These are phyloP conservation scores for Sarocladium kiliense DNA, from an alignment of 2,329 filamentous ascomycete genomes.

Conservation along the genomic window DNA sequence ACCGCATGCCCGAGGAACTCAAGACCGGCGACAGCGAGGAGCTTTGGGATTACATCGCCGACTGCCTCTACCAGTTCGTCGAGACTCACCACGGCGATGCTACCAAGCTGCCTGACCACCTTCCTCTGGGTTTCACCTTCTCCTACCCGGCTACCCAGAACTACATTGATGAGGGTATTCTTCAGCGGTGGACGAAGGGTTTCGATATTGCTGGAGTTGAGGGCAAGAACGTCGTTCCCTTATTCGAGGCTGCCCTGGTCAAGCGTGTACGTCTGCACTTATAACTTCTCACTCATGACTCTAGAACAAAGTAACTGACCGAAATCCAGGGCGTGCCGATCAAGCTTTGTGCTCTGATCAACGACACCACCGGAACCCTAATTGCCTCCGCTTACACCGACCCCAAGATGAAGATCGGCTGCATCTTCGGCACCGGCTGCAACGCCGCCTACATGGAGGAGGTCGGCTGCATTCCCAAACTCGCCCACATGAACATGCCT, in stretches of 20 bases:
- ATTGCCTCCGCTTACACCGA: conserved; percentile 98
- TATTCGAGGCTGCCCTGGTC: conserved; percentile 73
- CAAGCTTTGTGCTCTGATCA: conserved; percentile 88
- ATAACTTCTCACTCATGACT: no score
- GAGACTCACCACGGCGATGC: conserved; percentile 74
- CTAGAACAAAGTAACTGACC: no score
- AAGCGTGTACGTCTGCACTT: conserved; percentile 39
- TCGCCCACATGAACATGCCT: conserved; percentile 84
- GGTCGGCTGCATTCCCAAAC: conserved; percentile 85
- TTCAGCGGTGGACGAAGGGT: conserved; percentile 96
- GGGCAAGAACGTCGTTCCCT: conserved; percentile 82
- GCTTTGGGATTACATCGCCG: conserved; percentile 92
- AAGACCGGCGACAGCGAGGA: conserved; percentile 81
- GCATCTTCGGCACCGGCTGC: conserved; percentile 97
- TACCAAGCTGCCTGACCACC: conserved; percentile 49
- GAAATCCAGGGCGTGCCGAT: conserved; percentile 72
- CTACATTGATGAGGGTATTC: conserved; percentile 85
- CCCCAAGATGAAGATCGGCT: conserved; percentile 84
- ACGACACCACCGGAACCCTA: conserved; percentile 94
- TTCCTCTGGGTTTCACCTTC: conserved; percentile 91
- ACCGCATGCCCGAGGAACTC: conserved; percentile 88
- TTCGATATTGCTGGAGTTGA: conserved; percentile 93
- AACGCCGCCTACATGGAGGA: conserved; percentile 98
- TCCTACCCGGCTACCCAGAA: conserved; percentile 92
- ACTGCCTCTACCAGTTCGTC: conserved; percentile 86